A percentile compares a stretch with the other conserved stretches of the same genome.
Evolutionary conservation across 257 asterid species (phyloP).

Genomic region (Solanum etuberosum): DNA sequence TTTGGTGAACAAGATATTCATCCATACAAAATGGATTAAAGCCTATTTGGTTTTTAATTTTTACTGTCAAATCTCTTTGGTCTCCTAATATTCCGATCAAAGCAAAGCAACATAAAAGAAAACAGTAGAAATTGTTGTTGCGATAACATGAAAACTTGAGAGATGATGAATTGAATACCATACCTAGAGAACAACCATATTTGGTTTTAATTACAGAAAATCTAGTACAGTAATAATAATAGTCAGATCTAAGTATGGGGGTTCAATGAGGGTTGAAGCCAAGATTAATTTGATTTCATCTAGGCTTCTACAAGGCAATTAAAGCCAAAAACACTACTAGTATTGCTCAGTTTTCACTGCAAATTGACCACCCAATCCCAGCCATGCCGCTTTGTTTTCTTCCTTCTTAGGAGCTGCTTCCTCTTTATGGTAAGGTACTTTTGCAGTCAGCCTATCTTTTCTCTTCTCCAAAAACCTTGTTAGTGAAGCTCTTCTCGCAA

Average conservation of each 20-base stretch:
- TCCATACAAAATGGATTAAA: neutral
- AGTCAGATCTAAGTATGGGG: neutral
- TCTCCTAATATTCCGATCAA: neutral
- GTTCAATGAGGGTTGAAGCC: neutral
- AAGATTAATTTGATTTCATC: neutral
- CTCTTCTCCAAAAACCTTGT: conserved; percentile 37
- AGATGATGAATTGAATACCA: neutral
- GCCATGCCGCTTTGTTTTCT: conserved; percentile 19
- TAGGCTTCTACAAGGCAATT: neutral
- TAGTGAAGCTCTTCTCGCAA: conserved; percentile 30
- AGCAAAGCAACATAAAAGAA: neutral
- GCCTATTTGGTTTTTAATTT: neutral
- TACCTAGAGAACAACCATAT: neutral
- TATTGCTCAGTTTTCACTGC: conserved; percentile 14
- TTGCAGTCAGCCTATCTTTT: conserved; percentile 28
- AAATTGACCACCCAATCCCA: conserved; percentile 19
- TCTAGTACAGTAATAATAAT: neutral
- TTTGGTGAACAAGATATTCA: neutral
- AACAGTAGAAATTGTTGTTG: neutral
- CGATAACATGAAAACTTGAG: neutral
- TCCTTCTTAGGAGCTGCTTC: neutral
- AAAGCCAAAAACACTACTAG: neutral
- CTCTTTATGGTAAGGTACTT: conserved; percentile 14
- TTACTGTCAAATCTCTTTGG: neutral
- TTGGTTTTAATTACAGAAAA: neutral